phyloP scores from a whole-genome alignment of 225 moss, liverwort and hornwort species.

The Marchantia paleacea region DNA sequence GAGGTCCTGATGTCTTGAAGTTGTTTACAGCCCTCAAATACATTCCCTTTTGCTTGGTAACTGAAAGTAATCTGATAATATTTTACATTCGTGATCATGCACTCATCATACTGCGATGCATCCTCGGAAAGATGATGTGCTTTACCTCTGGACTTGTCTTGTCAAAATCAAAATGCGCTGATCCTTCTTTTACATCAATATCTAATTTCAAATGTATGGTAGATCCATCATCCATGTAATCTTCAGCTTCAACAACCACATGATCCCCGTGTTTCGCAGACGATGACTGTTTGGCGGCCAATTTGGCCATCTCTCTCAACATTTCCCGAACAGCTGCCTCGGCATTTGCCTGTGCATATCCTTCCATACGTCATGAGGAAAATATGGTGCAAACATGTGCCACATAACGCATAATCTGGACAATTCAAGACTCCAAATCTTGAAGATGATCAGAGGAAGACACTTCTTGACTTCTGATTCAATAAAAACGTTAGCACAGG shows the following conservation, averaged over 20 bases:
- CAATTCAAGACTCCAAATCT: neutral
- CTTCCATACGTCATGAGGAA: neutral
- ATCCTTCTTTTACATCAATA: constrained; percentile 64
- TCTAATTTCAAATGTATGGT: constrained; percentile 75
- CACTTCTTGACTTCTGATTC: neutral
- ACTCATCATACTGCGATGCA: neutral
- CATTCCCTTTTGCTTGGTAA: neutral
- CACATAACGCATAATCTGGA: neutral
- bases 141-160: constrained; percentile 82
- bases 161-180: constrained; percentile 78
- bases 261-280: constrained; percentile 50
- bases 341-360: constrained; percentile 58
- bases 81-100: neutral
- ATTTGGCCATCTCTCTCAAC: constrained; percentile 67
- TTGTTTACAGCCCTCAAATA: neutral
- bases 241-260: constrained; percentile 80
- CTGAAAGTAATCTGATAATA: neutral
- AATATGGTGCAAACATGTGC: neutral
- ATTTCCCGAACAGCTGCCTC: constrained; percentile 96
- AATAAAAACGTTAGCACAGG: neutral
- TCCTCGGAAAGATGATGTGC: no score
- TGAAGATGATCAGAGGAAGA: neutral
- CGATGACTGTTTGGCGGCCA: constrained; percentile 43
- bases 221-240: constrained; percentile 97
- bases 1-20: no score